phyloP scores from a whole-genome alignment of 176 grass and related monocot species.

The Lolium rigidum region DNA sequence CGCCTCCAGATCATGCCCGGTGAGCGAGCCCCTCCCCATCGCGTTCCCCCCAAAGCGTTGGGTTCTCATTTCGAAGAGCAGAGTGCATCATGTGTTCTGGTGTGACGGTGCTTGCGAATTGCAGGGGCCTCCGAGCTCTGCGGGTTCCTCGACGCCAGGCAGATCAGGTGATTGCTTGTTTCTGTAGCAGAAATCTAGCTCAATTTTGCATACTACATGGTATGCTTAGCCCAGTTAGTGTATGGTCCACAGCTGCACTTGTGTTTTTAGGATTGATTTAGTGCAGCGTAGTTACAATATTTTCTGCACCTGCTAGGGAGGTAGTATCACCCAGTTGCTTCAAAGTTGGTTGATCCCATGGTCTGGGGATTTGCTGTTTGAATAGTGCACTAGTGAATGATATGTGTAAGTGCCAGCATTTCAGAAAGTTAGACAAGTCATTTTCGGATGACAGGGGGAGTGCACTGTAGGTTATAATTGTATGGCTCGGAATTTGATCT shows the following conservation, averaged over 20 bases:
- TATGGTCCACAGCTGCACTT: background rate
- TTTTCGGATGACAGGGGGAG: too few species aligned
- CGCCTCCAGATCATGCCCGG: conserved; percentile 96
- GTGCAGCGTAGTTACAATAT: too few species aligned
- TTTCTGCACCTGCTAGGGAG: background rate
- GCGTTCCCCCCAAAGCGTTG: too few species aligned
- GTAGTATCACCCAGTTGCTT: background rate
- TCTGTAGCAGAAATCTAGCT: background rate
- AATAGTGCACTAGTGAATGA: too few species aligned
- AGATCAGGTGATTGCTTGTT: conserved; percentile 61
- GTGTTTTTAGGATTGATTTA: background rate
- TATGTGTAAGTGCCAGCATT: too few species aligned
- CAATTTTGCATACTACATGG: background rate
- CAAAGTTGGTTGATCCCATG: background rate
- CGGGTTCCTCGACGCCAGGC: conserved; percentile 68
- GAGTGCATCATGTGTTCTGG: too few species aligned
- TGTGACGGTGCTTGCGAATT: conserved; percentile 22
- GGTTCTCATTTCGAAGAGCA: background rate
- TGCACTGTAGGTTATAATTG: background rate
- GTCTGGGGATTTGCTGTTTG: background rate
- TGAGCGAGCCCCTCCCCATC: conserved; percentile 25
- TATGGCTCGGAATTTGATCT: background rate
- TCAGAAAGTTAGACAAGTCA: too few species aligned
- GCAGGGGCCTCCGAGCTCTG: conserved; percentile 85
- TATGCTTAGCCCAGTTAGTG: background rate